phyloP scores from a whole-genome alignment of 2,329 filamentous ascomycete genomes.

The Corynespora cassiicola region DNA sequence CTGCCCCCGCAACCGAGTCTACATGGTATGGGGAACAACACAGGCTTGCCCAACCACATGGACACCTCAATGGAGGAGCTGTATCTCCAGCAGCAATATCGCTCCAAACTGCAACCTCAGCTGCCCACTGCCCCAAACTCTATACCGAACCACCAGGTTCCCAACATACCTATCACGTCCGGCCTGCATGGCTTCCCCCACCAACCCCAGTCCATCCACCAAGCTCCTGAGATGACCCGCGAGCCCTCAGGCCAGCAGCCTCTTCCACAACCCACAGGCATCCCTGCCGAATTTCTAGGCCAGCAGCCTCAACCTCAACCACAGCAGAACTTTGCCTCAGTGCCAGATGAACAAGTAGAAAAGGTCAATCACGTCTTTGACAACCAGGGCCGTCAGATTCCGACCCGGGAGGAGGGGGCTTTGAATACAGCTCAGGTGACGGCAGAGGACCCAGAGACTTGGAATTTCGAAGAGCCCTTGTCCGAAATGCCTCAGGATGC shows the following conservation, averaged over 20 bases:
- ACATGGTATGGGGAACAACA: conserved; percentile 42
- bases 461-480: conserved; percentile 88
- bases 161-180: conserved; percentile 51
- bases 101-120: conserved; percentile 59
- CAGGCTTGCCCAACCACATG: conserved; percentile 55
- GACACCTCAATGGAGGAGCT: conserved; percentile 66
- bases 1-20: conserved; percentile 58
- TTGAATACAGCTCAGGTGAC: conserved; percentile 45
- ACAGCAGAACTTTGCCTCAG: conserved; percentile 48
- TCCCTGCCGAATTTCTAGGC: conserved; percentile 46
- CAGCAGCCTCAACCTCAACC: conserved; percentile 44
- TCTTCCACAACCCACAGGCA: conserved; percentile 41
- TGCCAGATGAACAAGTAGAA: conserved; percentile 62
- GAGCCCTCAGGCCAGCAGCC: conserved; percentile 51
- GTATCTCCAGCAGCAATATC: conserved; percentile 64
- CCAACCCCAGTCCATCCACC: conserved; percentile 45
- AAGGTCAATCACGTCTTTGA: conserved; percentile 66
- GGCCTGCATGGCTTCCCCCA: conserved; percentile 48
- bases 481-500: conserved; percentile 63
- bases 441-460: conserved; percentile 71
- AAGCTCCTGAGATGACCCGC: conserved; percentile 53
- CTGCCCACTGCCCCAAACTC: conserved; percentile 43
- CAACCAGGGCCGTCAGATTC: conserved; percentile 61
- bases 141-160: conserved; percentile 69
- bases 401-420: conserved; percentile 50